Evolutionary conservation across 2,329 filamentous ascomycete genomes (phyloP).

Genomic region (Triangularia setosa): DNA sequence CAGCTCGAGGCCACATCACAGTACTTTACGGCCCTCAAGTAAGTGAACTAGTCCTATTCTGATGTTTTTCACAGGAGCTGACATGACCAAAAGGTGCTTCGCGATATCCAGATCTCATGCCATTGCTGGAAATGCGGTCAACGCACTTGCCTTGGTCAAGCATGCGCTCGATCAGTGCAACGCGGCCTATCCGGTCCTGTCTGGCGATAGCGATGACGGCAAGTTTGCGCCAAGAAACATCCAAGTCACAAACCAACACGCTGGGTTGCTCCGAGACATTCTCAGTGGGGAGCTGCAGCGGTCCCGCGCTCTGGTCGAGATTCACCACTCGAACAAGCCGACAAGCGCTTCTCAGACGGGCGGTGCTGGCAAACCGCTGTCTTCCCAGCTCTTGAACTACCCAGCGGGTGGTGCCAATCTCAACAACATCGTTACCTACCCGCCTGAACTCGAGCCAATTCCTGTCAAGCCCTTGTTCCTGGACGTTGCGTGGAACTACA

Average conservation of each 20-base stretch:
- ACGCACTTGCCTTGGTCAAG: constrained; percentile 80
- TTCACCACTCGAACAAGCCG: constrained; percentile 60
- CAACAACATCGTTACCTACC: constrained; percentile 78
- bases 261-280: constrained; percentile 55
- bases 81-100: constrained; percentile 51
- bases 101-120: constrained; percentile 82
- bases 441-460: constrained; percentile 75
- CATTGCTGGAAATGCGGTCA: constrained; percentile 65
- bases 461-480: constrained; percentile 95
- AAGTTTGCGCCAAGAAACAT: constrained; percentile 59
- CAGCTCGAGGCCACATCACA: constrained; percentile 74
- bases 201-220: constrained; percentile 34
- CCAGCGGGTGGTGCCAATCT: constrained; percentile 68
- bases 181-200: constrained; percentile 46
- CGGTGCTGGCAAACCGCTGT: constrained; percentile 51
- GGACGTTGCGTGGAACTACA: constrained; percentile 96
- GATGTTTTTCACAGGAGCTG: not conserved
- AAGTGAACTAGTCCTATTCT: constrained; percentile 32
- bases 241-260: constrained; percentile 58
- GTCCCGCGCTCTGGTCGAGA: constrained; percentile 79
- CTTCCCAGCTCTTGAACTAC: constrained; percentile 74
- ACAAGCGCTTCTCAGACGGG: constrained; percentile 43
- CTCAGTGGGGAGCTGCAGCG: constrained; percentile 72
- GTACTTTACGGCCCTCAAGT: constrained; percentile 90
- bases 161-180: constrained; percentile 63